Evolutionary conservation across 768 basidiomycete genomes (phyloP), one percentile per base, ranked within the genome.

Genomic region (Suillus discolor): DNA sequence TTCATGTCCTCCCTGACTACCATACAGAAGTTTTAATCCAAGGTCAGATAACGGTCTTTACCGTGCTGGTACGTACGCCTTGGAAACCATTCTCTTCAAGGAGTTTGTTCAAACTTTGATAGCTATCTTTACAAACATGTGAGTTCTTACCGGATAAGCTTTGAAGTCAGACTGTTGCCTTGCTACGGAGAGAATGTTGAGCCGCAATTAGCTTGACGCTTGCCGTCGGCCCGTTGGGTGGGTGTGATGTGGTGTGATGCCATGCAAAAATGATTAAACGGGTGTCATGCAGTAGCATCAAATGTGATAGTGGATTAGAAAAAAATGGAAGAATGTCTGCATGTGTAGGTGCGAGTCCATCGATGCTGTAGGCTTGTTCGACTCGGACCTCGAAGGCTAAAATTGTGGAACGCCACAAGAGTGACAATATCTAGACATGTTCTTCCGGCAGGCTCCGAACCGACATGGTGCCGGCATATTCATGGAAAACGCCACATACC

Each of bases 21-120:
- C 54, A 55, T 36, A 34, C n/a, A 55, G 6, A 13, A 55, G n/a
- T n/a, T 55, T 34, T n/a, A 55, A 55, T 20, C 28, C 18, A 54
- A 54, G 28, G 31, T 34, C 31, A 55, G 54, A 55, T 55, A 55
- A 55, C 54, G 31, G 31, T 55, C 54, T 38, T 55, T 20, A n/a
- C 20, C 34, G 12, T 12, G 11, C 54, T 20, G 31, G 54, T 55
- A 55, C 54, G 34, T 55, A 55, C 31, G 54, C 54, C 28, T n/a
- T 55, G 54, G 54, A 36, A 55, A 55, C 34, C 34, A 13, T 55
- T 34, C 20, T 20, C 34, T 38, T 38, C 36, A 2, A 38, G 36
- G 36, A 55, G 12, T 31, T 54, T 18, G 53, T 54, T 11, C 53
- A 54, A 54, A 54, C 54, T 36, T 55, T 36, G 31, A 55, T 55